Evolutionary conservation across 2,329 filamentous ascomycete genomes (phyloP).

Genomic region (Ceratocystis destructans): DNA sequence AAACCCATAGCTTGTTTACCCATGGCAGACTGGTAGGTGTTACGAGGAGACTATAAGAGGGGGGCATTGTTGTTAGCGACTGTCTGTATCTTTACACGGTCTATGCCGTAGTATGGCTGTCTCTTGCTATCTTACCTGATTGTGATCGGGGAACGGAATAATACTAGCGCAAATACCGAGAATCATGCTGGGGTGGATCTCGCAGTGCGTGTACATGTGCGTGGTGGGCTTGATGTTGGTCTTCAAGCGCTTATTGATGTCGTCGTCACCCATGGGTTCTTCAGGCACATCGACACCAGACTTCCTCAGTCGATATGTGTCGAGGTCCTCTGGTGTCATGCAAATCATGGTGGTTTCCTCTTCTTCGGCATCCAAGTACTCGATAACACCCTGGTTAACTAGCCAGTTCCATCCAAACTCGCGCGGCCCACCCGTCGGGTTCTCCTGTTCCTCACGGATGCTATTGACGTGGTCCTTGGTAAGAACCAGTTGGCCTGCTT

Average conservation of each 20-base stretch:
- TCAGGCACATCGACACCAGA: conserved; percentile 41
- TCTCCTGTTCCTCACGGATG: conserved; percentile 59
- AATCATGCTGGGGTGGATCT: conserved; percentile 99
- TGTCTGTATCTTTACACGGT: not conserved
- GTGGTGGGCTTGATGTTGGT: conserved; percentile 76
- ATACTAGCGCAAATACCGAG: conserved; percentile 96
- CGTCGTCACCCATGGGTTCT: conserved; percentile 41
- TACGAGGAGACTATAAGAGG: conserved; percentile 66
- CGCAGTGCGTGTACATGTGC: conserved; percentile 92
- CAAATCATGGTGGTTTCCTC: conserved; percentile 98
- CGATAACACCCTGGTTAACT: conserved; percentile 70
- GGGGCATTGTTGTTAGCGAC: conserved; percentile 25
- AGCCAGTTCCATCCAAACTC: conserved; percentile 84
- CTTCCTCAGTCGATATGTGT: conserved; percentile 58
- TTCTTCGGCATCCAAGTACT: conserved; percentile 95
- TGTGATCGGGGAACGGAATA: conserved; percentile 98
- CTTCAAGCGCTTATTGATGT: conserved; percentile 76
- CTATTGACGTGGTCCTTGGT: conserved; percentile 68
- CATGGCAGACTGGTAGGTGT: conserved; percentile 98
- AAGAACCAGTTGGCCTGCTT: conserved; percentile 60
- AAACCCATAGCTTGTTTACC: conserved; percentile 99
- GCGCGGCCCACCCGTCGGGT: conserved; percentile 42
- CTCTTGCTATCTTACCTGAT: conserved; percentile 47
- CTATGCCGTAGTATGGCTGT: not conserved
- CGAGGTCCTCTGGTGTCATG: conserved; percentile 93